Evolutionary conservation across 345 rosid species (phyloP).

Genomic region (Ceriops tagal): DNA sequence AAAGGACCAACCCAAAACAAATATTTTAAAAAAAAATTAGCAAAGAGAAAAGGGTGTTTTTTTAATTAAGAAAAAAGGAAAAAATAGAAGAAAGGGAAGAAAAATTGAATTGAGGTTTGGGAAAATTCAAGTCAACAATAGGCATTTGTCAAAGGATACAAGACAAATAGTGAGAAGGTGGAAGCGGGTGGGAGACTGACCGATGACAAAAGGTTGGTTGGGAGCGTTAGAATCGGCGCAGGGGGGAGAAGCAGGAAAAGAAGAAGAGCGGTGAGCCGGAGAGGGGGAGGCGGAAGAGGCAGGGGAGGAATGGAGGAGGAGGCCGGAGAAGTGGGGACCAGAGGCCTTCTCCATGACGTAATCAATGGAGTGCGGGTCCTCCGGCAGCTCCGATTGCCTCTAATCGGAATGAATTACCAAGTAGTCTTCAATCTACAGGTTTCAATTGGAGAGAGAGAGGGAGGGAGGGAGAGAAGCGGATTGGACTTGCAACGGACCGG

Average conservation of each 20-base stretch:
- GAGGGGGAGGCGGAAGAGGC: slow-evolving; percentile 43
- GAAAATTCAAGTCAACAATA: too few relatives aligned
- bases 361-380: slow-evolving; percentile 55
- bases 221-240: slow-evolving; percentile 35
- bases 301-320: slow-evolving; percentile 48
- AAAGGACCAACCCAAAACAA: neutral
- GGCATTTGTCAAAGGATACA: neutral
- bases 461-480: too few relatives aligned
- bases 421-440: too few relatives aligned
- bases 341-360: slow-evolving; percentile 95
- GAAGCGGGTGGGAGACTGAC: slow-evolving; percentile 25
- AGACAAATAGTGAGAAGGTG: neutral
- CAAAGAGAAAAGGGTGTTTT: too few relatives aligned
- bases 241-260: slow-evolving; percentile 17
- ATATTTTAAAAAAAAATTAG: neutral
- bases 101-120: too few relatives aligned
- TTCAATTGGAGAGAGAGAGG: too few relatives aligned
- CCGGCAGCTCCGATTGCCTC: slow-evolving; percentile 37
- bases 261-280: slow-evolving; percentile 16
- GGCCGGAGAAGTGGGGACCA: slow-evolving; percentile 99
- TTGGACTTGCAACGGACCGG: too few relatives aligned
- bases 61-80: too few relatives aligned
- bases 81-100: too few relatives aligned
- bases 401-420: too few relatives aligned
- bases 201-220: slow-evolving; percentile 85